Conservation (phyloP, 2,329 filamentous ascomycete genomes). For the Mariannaea sp. region DNA sequence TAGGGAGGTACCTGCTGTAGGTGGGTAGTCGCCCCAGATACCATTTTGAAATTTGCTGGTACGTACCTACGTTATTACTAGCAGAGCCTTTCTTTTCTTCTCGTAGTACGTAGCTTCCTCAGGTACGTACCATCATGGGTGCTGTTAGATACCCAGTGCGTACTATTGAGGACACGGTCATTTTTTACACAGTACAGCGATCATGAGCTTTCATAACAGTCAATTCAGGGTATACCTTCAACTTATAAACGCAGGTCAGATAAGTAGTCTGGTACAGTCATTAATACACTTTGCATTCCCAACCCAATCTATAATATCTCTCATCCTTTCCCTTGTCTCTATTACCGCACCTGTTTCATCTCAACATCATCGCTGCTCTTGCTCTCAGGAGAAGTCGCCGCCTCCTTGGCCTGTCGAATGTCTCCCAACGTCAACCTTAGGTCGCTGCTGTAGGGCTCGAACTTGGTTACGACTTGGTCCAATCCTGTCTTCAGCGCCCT, state of each 20-base stretch:
- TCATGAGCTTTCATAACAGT: too few relatives aligned
- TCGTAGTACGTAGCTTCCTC: too few relatives aligned
- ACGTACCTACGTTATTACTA: conserved; percentile 7
- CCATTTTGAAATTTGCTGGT: conserved; percentile 17
- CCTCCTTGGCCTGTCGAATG: conserved; percentile 73
- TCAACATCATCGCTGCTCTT: conserved; percentile 38
- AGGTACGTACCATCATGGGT: too few relatives aligned
- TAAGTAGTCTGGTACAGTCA: not conserved
- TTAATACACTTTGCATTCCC: not conserved
- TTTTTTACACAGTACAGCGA: too few relatives aligned
- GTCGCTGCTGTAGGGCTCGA: conserved; percentile 74
- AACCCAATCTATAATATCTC: not conserved
- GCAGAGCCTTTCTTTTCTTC: too few relatives aligned
- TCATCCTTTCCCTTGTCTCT: not conserved
- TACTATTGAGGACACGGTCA: too few relatives aligned
- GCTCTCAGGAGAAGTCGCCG: conserved; percentile 47
- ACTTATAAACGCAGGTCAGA: too few relatives aligned
- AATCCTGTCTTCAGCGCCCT: conserved; percentile 68
- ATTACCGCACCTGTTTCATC: conserved; percentile 38
- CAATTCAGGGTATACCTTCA: too few relatives aligned
- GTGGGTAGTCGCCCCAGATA: conserved; percentile 14
- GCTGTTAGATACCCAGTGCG: too few relatives aligned
- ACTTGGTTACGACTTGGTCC: conserved; percentile 67
- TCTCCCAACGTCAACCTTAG: conserved; percentile 73
- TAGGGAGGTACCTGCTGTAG: too few relatives aligned